Base-by-base conservation (phyloP, 2,329 filamentous ascomycete genomes). In the Xylariaceae sp. region DNA sequence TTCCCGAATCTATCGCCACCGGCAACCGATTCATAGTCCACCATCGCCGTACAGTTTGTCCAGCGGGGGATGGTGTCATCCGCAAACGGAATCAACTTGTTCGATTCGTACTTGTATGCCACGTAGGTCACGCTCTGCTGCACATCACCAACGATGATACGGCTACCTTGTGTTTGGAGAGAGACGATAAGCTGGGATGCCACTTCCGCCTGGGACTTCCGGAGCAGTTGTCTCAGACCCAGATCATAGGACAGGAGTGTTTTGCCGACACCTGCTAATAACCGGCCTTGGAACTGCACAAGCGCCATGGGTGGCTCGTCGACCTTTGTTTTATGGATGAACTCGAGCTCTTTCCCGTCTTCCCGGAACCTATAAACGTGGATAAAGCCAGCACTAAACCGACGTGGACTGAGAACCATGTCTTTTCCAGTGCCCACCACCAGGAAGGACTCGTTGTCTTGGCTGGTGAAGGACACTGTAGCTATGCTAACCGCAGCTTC, bases 1-100 rank as follows among this genome's bases (percentile, higher is more conserved):
- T 98, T 98, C 44, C 92, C 94, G 50, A 98, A 99, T 59, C 96
- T 97, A 68, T 99, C 92, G 24, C 90, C 90, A 24, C 90, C 92
- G 3, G 88, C 89, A 16, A 86, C 81, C 1, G 92, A 94, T 60
- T 98, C 92, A 62, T 98, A 99, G 64, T 99, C 92, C 2, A 97
- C 82, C 88, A 98, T 95, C 3, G 88, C 77, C 1, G 85, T 84
- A 51, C 85, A 85, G 1, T 88, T 94, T 1, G 88, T 94, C 86
- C 89, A 97, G 21, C 92, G 81, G 35, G 88, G 74, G 44, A 96
- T 76, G 5, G 82, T 84, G 59, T 99, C 92, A 58, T 98, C 92
- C 13, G 78, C 86, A 55, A 98, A 98, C 0, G 90, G 85, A 43
- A 98, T 94, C 33, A 98, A 71, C 53, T 84, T 85, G 63, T 97